Conservation (phyloP, 2,329 filamentous ascomycete species). For the Periconia sp. region DNA sequence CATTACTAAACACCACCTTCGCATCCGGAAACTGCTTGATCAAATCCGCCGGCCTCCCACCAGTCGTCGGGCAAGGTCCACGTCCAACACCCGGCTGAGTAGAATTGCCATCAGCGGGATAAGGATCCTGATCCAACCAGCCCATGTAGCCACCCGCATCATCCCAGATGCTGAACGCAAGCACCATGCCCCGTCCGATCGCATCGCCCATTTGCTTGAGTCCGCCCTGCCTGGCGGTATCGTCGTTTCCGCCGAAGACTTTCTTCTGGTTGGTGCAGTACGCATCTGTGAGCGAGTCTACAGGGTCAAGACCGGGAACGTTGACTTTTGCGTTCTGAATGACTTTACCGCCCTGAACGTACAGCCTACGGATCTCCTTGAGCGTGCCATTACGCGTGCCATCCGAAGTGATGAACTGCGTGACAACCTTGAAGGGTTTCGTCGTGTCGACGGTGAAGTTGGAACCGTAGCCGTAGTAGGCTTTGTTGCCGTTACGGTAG, state of each 20-base stretch:
- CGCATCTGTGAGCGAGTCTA: constrained; percentile 58
- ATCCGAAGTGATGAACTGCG: too few species aligned
- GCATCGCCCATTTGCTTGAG: constrained; percentile 59
- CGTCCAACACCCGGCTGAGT: constrained; percentile 32
- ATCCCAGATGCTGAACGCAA: constrained; percentile 66
- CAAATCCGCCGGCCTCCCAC: constrained; percentile 37
- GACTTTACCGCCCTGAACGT: constrained; percentile 52
- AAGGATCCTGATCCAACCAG: constrained; percentile 64
- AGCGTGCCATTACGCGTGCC: constrained; percentile 32
- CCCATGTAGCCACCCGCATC: constrained; percentile 70
- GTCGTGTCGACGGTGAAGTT: constrained; percentile 49
- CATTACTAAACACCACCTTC: constrained; percentile 28
- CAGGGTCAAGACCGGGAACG: too few species aligned
- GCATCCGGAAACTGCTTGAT: constrained; percentile 20
- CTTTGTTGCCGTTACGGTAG: constrained; percentile 69
- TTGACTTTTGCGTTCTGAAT: constrained; percentile 45
- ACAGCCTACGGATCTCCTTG: constrained; percentile 50
- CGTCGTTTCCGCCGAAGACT: constrained; percentile 58
- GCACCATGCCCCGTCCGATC: constrained; percentile 63
- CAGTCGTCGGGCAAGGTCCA: constrained; percentile 32
- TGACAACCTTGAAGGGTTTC: constrained; percentile 43
- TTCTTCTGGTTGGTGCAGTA: constrained; percentile 62
- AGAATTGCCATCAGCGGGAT: too few species aligned
- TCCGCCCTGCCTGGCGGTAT: constrained; percentile 61
- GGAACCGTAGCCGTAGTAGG: too few species aligned